Base-by-base conservation (phyloP, 148 eudicot genomes). In the Spergularia bocconei region DNA sequence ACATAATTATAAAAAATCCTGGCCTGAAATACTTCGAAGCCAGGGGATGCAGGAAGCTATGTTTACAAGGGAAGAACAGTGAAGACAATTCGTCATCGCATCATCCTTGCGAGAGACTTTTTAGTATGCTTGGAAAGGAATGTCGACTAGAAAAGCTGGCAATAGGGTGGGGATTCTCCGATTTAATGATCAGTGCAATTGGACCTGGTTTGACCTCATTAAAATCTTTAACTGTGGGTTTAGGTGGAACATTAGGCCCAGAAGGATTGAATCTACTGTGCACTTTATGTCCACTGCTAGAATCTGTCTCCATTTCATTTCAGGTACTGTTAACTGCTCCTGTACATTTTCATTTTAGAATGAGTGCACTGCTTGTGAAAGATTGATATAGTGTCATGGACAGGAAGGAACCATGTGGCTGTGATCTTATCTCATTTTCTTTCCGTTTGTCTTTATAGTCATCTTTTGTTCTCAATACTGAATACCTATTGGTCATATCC, bases 111-210 rank as follows among this genome's bases (percentile, higher is more conserved):
- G 71, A 69, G 81, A 83, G 88, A 25, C 70, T 88, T 79, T 88
- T 75, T 75, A 59, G 72, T 33, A 70, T 70, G 79, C 70, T 91
- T 57, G 84, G 87, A 44, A 84, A 82, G 84, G 78, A 80, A 61
- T 86, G 92, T 84, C 86, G 74, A 70, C 81, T 94, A 84, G 93
- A 87, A 78, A 88, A 85, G 75, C 76, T 92, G 73, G 80, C 85
- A 60, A 71, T 87, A 53, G 98, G 98, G 59, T 94, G 98, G 98
- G 97, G 98, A 73, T 90, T 89, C 78, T 90, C 96, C 3, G 80
- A 71, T 72, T 81, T 68, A 71, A 83, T 88, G 58, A 38, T 94
- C 47, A 70, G 81, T 75, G 81, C 82, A 62, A 54, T 90, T 69
- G 84, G 75, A 71, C 89, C 92, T 80, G 87, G 87, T 53, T 77